Evolutionary conservation across 2,329 filamentous ascomycete species (phyloP), one percentile per base, ranked within the genome.

Genomic region (Hirsutella minnesotensis): DNA sequence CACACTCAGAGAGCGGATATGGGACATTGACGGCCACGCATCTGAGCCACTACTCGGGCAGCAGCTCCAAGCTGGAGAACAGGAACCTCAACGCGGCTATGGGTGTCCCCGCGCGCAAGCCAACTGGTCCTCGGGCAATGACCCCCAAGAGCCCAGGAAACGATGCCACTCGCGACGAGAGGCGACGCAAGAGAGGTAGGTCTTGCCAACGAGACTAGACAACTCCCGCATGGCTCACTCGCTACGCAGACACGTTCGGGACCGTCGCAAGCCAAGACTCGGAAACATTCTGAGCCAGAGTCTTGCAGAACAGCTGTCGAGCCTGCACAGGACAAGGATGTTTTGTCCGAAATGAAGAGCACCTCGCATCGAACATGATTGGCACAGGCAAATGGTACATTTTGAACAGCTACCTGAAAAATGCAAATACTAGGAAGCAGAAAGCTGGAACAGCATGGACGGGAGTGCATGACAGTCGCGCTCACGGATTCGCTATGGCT

Each of bases 111-210:
- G 57, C 65, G 9, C 65, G 75, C 39, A 60, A 73, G 44, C 75
- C 75, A 20, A 78, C 72, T 42, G 75, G 75, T 19, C 75, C 75
- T 13, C 61, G 75, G 48, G 74, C 75, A 16, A 79, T 79, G 75
- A 79, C 75, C 5, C 75, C 75, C 0, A 75, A 67, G 57, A 72
- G 66, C 44, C 64, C 64, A 0, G 63, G 69, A 38, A 67, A 71
- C 35, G 70, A 69, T 44, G 63, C 62, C 18, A 63, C 63, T 9
- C 60, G 60, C 42, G 67, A 67, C 21, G 71, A 73, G 47, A 64
- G 69, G 49, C 63, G 73, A 50, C 65, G 70, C 35, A 80, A 79
- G 64, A 68, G 75, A 69, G 70, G 76, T 79, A 63, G 22, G 39
- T 41, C n/a, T 41, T 21, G 39, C n/a, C 36, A 38, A 8, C 10